phyloP scores from a whole-genome alignment of 2,329 filamentous ascomycete species.

The Exophiala sp. region DNA sequence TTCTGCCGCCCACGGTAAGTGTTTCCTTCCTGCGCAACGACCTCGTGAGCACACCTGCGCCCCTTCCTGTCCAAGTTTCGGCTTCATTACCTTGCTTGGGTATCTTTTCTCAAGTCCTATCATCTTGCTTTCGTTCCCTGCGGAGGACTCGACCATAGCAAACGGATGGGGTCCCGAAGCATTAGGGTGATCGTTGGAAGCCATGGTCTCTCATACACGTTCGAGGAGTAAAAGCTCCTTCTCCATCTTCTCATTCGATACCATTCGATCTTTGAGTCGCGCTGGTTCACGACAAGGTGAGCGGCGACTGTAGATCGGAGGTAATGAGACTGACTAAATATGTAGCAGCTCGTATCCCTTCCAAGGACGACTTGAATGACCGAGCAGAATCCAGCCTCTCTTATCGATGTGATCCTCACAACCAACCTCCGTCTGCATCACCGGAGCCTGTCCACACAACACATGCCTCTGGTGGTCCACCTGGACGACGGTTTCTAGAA shows the following conservation, averaged over 20 bases:
- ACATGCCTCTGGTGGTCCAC: neutral
- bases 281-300: constrained; percentile 24
- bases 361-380: constrained; percentile 15
- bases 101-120: too few relatives aligned
- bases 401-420: constrained; percentile 21
- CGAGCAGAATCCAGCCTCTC: constrained; percentile 23
- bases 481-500: neutral
- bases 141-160: too few relatives aligned
- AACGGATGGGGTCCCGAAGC: too few relatives aligned
- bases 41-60: too few relatives aligned
- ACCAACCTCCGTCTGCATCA: constrained; percentile 18
- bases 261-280: constrained; percentile 22
- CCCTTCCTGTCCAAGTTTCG: too few relatives aligned
- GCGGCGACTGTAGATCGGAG: neutral
- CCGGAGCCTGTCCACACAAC: constrained; percentile 5
- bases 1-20: too few relatives aligned
- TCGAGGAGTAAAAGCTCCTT: constrained; percentile 22
- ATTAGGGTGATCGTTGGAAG: neutral
- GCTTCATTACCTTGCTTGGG: too few relatives aligned
- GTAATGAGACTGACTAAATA: constrained; percentile 3
- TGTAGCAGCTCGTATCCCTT: constrained; percentile 19
- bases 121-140: too few relatives aligned
- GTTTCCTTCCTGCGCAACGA: too few relatives aligned
- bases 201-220: constrained; percentile 19
- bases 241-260: constrained; percentile 24